Evolutionary conservation across 2,329 filamentous ascomycete species (phyloP), one percentile per base, ranked within the genome.

Genomic region (Tolypocladium pustulatum): DNA sequence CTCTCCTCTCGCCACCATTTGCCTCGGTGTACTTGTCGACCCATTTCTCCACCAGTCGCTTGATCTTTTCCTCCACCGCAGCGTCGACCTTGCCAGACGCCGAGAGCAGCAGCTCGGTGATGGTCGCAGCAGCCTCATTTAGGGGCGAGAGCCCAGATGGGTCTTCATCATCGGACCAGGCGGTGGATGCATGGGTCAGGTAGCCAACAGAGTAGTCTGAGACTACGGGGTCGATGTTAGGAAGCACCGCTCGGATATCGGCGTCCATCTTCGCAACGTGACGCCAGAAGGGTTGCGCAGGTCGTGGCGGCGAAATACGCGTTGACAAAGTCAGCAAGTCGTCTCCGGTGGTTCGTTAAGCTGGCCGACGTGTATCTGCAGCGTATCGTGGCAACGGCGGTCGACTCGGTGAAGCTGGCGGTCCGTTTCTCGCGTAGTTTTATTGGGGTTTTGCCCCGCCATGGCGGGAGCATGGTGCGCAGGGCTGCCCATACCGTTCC

Each of bases 191-290:
- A 80, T 99, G 93, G 68, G 86, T 91, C 66, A 99, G 81, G 72
- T 97, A 99, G 59, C 94, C 94, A 64, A 91, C 90, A 51, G 91
- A 94, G 75, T 96, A 97, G 75, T 96, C 90, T 55, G 91, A 92
- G 65, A 97, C 80, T 62, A 96, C 82, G 60, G 88, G 90, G 75
- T 97, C 92, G 66, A 97, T 90, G 69, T 89, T 88, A 62, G 91
- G 91, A 65, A 96, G 84, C 65, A 91, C 84, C 61, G 87, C 80
- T 76, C 88, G 88, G 71, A 96, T 91, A 76, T 96, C 90, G 68
- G 89, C 81, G 74, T 96, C 91, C 91, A 96, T 96, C 63, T 61
- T 74, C 13, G 46, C 27, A 27, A 36, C 15, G 36, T 22, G 41
- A 9, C 34, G 22, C 32, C 12, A 22, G 6, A 22, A n/a, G n/a